phyloP scores from a whole-genome alignment of 768 basidiomycete genomes.

The Peribolospora kevripleyi region DNA sequence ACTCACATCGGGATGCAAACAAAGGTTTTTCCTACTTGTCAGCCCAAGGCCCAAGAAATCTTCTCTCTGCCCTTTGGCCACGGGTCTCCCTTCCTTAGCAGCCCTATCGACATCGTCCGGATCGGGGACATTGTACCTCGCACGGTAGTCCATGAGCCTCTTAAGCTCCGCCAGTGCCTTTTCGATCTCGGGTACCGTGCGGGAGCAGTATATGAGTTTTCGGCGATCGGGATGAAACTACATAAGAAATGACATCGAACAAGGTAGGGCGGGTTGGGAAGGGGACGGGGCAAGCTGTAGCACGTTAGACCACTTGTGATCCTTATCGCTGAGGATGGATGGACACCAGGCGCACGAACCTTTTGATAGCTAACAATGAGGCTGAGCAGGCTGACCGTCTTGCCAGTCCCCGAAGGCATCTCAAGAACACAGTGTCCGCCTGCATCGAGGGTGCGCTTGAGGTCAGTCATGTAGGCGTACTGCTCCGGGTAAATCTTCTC shows the following conservation, averaged over 20 bases:
- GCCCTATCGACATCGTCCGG: background rate
- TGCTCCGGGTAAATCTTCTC: constrained; percentile 89
- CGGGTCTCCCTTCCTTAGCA: constrained; percentile 23
- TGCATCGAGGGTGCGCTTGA: constrained; percentile 87
- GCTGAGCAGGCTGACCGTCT: constrained; percentile 85
- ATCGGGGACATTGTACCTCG: constrained; percentile 11
- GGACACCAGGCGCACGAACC: constrained; percentile 23
- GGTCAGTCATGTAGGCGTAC: constrained; percentile 98
- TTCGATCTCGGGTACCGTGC: constrained; percentile 97
- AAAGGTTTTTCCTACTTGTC: constrained; percentile 87
- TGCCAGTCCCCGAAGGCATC: constrained; percentile 99
- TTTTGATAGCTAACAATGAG: constrained; percentile 96
- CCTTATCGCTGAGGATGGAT: too few species aligned
- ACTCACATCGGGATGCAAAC: constrained; percentile 42
- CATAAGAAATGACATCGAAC: background rate
- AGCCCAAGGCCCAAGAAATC: constrained; percentile 71
- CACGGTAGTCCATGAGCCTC: constrained; percentile 69
- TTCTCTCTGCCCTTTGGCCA: constrained; percentile 10
- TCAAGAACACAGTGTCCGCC: constrained; percentile 96
- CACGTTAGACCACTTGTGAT: background rate
- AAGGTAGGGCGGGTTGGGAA: background rate
- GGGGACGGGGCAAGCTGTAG: background rate
- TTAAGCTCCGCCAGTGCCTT: constrained; percentile 91
- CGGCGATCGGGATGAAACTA: constrained; percentile 78
- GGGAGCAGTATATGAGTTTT: constrained; percentile 94